These are phyloP conservation scores for Ceratobasidium sp. DNA, from an alignment of 1,284 basidiomycete genomes.

Conservation along the genomic window DNA sequence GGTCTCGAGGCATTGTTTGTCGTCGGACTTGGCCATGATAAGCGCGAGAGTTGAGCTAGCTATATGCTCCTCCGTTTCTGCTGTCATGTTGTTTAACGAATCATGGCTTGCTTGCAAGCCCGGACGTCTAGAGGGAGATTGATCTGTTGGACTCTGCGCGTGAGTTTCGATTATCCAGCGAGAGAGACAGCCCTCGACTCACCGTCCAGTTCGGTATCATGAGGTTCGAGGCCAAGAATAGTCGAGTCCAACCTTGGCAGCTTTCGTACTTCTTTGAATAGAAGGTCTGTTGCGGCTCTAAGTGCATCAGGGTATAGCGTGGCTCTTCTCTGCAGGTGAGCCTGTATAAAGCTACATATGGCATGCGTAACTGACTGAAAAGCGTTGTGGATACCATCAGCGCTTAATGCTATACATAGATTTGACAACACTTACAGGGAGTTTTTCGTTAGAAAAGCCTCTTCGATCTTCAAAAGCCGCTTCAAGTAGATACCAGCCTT, in stretches of 20 bases:
- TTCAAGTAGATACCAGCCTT: too few species aligned
- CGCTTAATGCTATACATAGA: too few species aligned
- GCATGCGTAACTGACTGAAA: not conserved
- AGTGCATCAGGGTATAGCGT: constrained; percentile 5
- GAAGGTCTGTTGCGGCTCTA: not conserved
- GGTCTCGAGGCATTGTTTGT: constrained; percentile 11
- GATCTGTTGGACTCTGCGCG: too few species aligned
- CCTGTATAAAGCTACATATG: not conserved
- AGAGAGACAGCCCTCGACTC: not conserved
- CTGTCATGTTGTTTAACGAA: too few species aligned
- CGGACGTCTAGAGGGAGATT: too few species aligned
- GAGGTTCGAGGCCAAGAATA: not conserved
- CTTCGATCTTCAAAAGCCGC: too few species aligned
- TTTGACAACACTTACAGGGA: not conserved
- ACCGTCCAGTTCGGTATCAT: not conserved
- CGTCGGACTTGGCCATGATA: not conserved
- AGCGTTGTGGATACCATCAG: too few species aligned
- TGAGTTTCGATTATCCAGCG: too few species aligned
- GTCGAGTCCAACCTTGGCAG: not conserved
- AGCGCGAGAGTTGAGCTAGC: not conserved
- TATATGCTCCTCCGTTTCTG: not conserved
- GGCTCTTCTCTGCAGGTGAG: not conserved
- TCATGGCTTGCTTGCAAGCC: too few species aligned
- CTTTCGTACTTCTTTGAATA: not conserved
- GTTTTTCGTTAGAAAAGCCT: not conserved